A percentile compares a stretch with the other conserved stretches of the same genome.
Conservation (phyloP, 192 early-diverging fungal genomes). For the Backusella tarrabulga region DNA sequence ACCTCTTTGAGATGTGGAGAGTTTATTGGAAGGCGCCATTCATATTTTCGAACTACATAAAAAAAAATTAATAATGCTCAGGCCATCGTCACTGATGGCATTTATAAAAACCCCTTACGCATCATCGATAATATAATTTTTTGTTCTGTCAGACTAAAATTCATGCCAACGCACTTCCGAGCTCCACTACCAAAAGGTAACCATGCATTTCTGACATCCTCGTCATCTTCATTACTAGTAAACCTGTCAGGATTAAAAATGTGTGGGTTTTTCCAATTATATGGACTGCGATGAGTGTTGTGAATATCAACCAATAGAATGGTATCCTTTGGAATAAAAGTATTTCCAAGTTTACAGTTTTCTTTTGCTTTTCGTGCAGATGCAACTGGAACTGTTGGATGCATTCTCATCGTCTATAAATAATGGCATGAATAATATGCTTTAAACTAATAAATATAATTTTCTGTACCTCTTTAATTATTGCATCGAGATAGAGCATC, state of each 20-base stretch:
- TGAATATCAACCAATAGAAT: constrained; percentile 6
- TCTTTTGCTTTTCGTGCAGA: neutral
- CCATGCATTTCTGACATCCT: constrained; percentile 39
- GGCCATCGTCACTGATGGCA: too few relatives aligned
- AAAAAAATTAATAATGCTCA: too few relatives aligned
- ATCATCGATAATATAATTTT: too few relatives aligned
- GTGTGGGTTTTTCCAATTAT: constrained; percentile 15
- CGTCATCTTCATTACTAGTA: neutral
- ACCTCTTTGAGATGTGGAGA: too few relatives aligned
- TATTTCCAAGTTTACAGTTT: constrained; percentile 3
- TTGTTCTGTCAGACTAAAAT: constrained; percentile 47
- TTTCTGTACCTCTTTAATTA: constrained; percentile 18
- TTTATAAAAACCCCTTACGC: too few relatives aligned
- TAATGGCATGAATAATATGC: neutral
- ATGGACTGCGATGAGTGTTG: constrained; percentile 11
- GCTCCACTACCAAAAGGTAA: constrained; percentile 55
- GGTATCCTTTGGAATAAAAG: constrained; percentile 18
- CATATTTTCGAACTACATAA: too few relatives aligned
- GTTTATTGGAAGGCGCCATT: too few relatives aligned
- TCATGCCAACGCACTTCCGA: constrained; percentile 62
- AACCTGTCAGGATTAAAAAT: constrained; percentile 25
- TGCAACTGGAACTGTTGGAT: neutral
- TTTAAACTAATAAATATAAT: neutral
- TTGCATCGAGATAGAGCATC: constrained; percentile 10
- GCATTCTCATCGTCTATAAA: constrained; percentile 14